phyloP scores from a whole-genome alignment of 2,329 filamentous ascomycete species.

The Hypomyces perniciosus region DNA sequence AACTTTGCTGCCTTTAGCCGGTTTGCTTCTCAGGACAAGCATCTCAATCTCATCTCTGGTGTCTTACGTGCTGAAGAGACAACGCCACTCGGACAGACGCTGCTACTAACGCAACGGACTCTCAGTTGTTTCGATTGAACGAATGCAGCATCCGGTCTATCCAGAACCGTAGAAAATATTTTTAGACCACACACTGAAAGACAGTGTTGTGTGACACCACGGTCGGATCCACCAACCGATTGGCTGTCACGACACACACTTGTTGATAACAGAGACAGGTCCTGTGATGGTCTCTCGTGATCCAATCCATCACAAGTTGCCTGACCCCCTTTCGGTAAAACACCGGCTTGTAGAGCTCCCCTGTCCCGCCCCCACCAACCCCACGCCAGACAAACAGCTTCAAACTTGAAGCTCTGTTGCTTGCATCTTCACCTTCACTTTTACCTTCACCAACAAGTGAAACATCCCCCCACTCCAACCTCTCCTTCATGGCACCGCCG shows the following conservation, averaged over 20 bases:
- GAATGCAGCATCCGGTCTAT: too few species aligned
- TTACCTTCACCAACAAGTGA: background rate
- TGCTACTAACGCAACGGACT: background rate
- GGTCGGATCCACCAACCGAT: background rate
- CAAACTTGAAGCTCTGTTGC: background rate
- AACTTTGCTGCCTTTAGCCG: background rate
- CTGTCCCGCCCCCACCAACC: background rate
- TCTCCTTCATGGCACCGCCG: conserved; percentile 6
- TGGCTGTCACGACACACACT: background rate
- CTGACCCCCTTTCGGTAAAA: background rate
- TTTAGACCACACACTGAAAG: too few species aligned
- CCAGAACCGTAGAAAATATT: too few species aligned
- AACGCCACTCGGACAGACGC: too few species aligned
- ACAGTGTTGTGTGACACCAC: background rate
- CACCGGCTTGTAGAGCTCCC: background rate
- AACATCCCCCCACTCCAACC: background rate
- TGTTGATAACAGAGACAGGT: background rate
- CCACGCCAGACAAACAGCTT: background rate
- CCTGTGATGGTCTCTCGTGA: conserved; percentile 8
- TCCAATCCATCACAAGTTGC: background rate
- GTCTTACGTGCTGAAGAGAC: too few species aligned
- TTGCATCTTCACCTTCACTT: background rate
- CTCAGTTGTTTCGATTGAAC: background rate
- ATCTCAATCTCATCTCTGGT: too few species aligned
- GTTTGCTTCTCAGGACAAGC: background rate